Conservation (phyloP, 2,329 filamentous ascomycete species). For the Colletotrichum echinochloae region DNA sequence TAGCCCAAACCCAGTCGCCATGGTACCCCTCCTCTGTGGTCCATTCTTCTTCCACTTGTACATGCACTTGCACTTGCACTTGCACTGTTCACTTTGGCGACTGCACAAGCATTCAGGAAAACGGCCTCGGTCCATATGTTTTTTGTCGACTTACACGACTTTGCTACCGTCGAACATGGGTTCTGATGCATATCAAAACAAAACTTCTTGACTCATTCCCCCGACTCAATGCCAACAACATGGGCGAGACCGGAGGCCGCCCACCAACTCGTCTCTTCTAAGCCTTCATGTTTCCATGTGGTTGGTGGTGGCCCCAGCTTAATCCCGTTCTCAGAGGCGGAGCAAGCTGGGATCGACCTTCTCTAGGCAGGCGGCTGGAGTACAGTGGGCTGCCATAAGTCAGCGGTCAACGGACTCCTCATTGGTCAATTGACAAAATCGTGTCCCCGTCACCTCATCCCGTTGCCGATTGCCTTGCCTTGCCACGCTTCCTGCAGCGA, state of each 20-base stretch:
- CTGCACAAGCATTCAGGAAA: background rate
- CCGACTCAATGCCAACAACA: background rate
- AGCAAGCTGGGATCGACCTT: conserved; percentile 3
- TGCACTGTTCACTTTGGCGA: background rate
- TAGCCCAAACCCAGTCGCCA: background rate
- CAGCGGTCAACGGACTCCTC: conserved; percentile 13
- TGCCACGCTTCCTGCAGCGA: conserved; percentile 11
- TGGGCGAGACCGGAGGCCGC: conserved; percentile 1
- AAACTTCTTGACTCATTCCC: background rate
- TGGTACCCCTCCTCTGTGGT: conserved; percentile 1
- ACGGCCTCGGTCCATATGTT: background rate
- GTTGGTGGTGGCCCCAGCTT: background rate
- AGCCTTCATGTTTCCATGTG: background rate
- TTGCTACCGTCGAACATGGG: background rate
- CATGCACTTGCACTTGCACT: background rate
- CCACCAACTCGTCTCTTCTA: background rate
- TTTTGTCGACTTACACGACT: background rate
- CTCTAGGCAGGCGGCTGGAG: conserved; percentile 7
- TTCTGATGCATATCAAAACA: background rate
- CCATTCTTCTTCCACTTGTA: background rate
- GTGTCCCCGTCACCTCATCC: conserved; percentile 7
- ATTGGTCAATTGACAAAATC: conserved; percentile 38
- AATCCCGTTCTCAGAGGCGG: background rate
- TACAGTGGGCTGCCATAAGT: too few relatives aligned
- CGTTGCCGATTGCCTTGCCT: conserved; percentile 17